Base-by-base conservation (phyloP, 148 eudicot species). In the Arctostaphylos glauca region DNA sequence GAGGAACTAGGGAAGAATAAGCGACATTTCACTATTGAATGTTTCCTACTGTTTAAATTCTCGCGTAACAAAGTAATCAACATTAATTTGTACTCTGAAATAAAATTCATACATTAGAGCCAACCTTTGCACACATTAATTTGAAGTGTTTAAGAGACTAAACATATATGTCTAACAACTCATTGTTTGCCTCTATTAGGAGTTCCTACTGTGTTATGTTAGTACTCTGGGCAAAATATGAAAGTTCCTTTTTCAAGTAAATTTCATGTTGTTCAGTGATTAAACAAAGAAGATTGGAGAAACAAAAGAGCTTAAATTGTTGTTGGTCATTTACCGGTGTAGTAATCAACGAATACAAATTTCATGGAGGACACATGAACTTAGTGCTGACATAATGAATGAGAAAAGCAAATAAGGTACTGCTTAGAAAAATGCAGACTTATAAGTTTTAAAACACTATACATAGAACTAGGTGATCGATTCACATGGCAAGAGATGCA, bases 401-500 rank as follows among this genome's bases (percentile, higher is more conserved):
- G 68, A 21, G 12, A 9, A 31, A 8, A 62, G 8, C 68, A 62
- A 62, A 21, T 31, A 62, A 62, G 23, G 0, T 19, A 62, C 68
- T 19, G 7, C 31, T 21, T 2, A 19, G 38, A 62, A n/a, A 41
- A 72, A 53, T 53, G 3, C 16, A 53, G 56, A 53, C 16, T 53
- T 53, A 15, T 3, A 18, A 16, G 16, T 58, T 58, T 15, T 58
- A n/a, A 58, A n/a, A 5, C 62, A 58, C 3, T 4, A 3, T 9
- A 53, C 14, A 53, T 53, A 53, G 56, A 53, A 53, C 56, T 9
- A 53, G 56, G 56, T 1, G 56, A 53, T 53, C 56, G 56, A 53
- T 53, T 53, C 16, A 10, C 10, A 53, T 18, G 64, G 25, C 23
- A 56, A 77, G 80, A 77, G 49, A 77, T 78, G 81, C 58, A 66